Base-by-base conservation (phyloP, 169 alveolate species). In the Cryptosporidium viatorum region DNA sequence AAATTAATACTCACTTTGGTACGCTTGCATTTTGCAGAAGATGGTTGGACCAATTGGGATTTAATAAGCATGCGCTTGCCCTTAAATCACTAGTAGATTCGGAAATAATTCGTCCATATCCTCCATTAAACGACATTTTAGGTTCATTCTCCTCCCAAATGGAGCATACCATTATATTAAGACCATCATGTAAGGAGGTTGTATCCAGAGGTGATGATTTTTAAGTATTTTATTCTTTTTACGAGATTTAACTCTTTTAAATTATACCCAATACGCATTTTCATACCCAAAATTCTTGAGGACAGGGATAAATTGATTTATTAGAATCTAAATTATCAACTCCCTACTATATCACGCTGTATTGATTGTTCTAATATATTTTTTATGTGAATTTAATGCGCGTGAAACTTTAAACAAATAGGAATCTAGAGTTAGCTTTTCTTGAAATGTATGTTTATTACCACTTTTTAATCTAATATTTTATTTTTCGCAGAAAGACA, bases 21-120 rank as follows among this genome's bases (percentile, higher is more conserved):
- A 98, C 99, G 5, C 95, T 99, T 37, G 99, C 99, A 6, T 99
- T 98, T 92, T 98, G 99, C 86, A 95, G 99, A 85, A 97, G 99
- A 84, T 98, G 99, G 99, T 92, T 99, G 67, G 99, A 97, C 71
- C 99, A 98, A 86, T 95, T 96, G 60, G 99, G 99, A 8, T 97
- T 96, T 70, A 92, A 94, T 29, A 96, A 97, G 91, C 99, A 98
- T 84, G 93, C 97, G 41, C 80, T 98, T 91, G 98, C 99, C 1
- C 91, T 98, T 87, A 98, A 97, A 93, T 94, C 94, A 37, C 95
- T 99, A 51, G 97, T 97, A 37, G 99, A 99, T 93, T 93, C 96
- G 71, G 99, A 98, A 70, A 96, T 99, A 4, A 98, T 99, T 69
- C 95, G 94, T 26, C 99, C 99, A 8, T 98, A 98, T 92, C 99